Evolutionary conservation across 371 early-diverging fungal genomes (phyloP), one percentile per base, ranked within the genome.

Genomic region (Mucor lusitanicus): DNA sequence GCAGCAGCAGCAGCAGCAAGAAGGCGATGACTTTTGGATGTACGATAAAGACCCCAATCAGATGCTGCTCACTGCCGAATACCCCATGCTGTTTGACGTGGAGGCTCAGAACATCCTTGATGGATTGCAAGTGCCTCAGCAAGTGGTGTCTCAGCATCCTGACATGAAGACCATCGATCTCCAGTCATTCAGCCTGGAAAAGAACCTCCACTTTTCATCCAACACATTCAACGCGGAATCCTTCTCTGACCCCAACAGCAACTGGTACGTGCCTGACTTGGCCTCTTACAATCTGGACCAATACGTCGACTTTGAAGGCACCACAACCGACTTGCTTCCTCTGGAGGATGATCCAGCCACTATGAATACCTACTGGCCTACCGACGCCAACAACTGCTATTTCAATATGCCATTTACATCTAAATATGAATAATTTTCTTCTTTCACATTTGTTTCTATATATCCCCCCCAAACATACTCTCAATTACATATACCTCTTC

Each of bases 141-240:
- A 55, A 40, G 25, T 39, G 6, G 35, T 68, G 3, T 6, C 37
- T 23, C 55, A 59, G 19, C 64, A 64, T 60, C 64, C 61, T 28
- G 70, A 62, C 15, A 70, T 70, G 70, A 70, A 70, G 17, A 70
- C 70, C 1, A 63, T 70, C 19, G 63, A 70, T 17, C 59, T 70
- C 19, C 70, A 70, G 17, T 57, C 57, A 1, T 27, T 44, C 21
- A 6, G 53, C 4, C 17, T 70, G 4, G 66, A 70, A 19, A 70
- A 70, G 48, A 65, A n/a, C 13, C 50, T 71, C 32, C 71, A 71
- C 23, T 71, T 48, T 42, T 40, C 60, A 2, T 23, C 55, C 5
- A n/a, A 40, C 0, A 50, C 50, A 50, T 50, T 50, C 23, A 65
- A 56, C 35, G 17, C 48, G 4, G 72, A 68, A 13, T 50, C 59